Evolutionary conservation across 179 eudicot genomes (phyloP), one percentile per base, ranked within the genome.

Genomic region (Silene vulgaris): DNA sequence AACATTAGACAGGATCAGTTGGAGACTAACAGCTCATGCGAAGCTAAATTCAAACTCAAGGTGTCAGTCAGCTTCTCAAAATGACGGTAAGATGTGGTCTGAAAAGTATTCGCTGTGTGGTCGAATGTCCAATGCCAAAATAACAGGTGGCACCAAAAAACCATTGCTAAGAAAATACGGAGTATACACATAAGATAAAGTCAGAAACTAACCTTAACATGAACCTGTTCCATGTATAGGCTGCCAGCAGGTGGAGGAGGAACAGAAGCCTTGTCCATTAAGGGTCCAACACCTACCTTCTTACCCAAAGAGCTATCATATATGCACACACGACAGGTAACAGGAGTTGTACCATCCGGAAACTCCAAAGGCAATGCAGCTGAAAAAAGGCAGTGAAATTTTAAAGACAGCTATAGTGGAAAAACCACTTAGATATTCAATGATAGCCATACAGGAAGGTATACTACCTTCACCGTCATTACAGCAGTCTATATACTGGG

Each of bases 271-370:
- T 90, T 95, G 77, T 86, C 88, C 90, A 92, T 83, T 30, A 80
- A 74, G 13, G 91, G 81, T 77, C 99, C 97, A 35, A 92, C 87
- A 14, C 99, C 97, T 48, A 95, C 97, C 79, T 90, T 95, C 80
- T 92, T 85, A 73, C 90, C 91, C 71, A 89, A 59, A 65, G 93
- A 90, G 78, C 90, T 85, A 79, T 95, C 99, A 77, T 89, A 95
- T 69, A 95, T 85, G 81, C 92, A 90, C 61, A 95, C 99, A 78
- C 99, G 97, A 81, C 95, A 92, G 6, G 99, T 87, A 66, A 92
- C 97, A 57, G 99, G 97, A 45, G 99, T 92, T 19, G 99, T 95
- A 69, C 99, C 99, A 86, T 95, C 97, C 0, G 99, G 99, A 81
- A 95, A 95, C 86, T 92, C 99, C 79, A 95, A 82, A 13, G 99